Evolutionary conservation across 257 asterid species (phyloP), one percentile per base, ranked within the genome.

Genomic region (Fraxinus excelsior): DNA sequence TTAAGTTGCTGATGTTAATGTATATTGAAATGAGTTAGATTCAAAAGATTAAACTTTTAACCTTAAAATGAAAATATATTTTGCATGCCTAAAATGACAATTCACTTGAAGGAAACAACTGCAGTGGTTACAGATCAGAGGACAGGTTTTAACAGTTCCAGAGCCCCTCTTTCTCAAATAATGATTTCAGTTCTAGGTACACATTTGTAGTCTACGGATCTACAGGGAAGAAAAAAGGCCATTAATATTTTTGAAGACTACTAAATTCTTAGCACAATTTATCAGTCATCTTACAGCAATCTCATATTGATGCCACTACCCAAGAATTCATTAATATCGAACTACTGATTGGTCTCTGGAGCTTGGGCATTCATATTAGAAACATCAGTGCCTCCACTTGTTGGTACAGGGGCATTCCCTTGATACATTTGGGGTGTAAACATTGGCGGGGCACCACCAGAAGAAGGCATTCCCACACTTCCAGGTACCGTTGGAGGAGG

Each of bases 371-470:
- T 88, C 44, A 56, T 40, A 40, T 79, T 84, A n/a, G 91, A 78
- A 80, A 81, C 86, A 78, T 88, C 96, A 66, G 81, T 77, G 38
- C 86, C 88, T 34, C 86, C 86, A 16, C 49, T 72, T 0, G 89
- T 18, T 72, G 96, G 92, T 16, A 82, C 78, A 9, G 90, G 23
- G 72, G 76, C 72, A 75, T 76, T 88, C 69, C 86, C 89, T 84
- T 87, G 97, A 81, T 87, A 91, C 28, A 86, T 70, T 19, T 90
- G 96, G 4, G 91, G 96, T 53, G 85, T 86, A 72, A 89, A 89
- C 97, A 88, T 81, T 67, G 76, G 84, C 19, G 86, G 90, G 56
- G 75, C 78, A 31, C 86, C 86, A 28, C 85, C 81, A 0, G 84
- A 70, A 14, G 89, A 12, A 42, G 93, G 89, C 74, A 75, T 80